Percentiles rank a stretch among this genome's conserved stretches.
Evolutionary conservation across 1,284 basidiomycete genomes (phyloP).

Genomic region (Anthracocystis walkeri): DNA sequence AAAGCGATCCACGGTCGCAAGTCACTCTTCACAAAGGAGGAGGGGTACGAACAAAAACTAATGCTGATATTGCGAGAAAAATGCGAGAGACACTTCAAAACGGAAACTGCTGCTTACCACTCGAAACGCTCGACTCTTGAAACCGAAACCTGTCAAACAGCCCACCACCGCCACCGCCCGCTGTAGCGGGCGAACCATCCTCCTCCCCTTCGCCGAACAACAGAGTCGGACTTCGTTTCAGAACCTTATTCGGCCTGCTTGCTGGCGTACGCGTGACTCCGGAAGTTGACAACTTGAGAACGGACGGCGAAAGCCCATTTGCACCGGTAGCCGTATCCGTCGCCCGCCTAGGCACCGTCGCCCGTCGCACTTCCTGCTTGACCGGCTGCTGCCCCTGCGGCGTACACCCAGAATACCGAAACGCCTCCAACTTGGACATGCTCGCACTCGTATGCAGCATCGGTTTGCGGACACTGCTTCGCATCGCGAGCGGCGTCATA

Average conservation of each 20-base stretch:
- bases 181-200: neutral
- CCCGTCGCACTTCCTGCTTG: neutral
- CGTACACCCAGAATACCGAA: constrained; percentile 19
- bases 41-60: too few species aligned
- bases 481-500: constrained; percentile 19
- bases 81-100: too few species aligned
- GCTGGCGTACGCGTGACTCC: constrained; percentile 8
- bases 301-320: constrained; percentile 14
- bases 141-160: constrained; percentile 39
- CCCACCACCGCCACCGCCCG: neutral
- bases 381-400: constrained; percentile 10
- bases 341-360: constrained; percentile 10
- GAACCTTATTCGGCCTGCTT: constrained; percentile 21
- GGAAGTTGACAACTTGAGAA: constrained; percentile 15
- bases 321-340: constrained; percentile 4
- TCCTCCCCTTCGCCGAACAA: constrained; percentile 14
- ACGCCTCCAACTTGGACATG: constrained; percentile 46
- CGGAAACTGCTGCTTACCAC: too few species aligned
- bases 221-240: constrained; percentile 34
- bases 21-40: too few species aligned
- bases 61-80: too few species aligned
- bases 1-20: too few species aligned
- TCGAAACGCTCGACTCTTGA: constrained; percentile 4
- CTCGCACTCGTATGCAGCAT: constrained; percentile 32
- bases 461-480: constrained; percentile 11